phyloP scores from a whole-genome alignment of 179 eudicot species.

The Nepenthes alata region DNA sequence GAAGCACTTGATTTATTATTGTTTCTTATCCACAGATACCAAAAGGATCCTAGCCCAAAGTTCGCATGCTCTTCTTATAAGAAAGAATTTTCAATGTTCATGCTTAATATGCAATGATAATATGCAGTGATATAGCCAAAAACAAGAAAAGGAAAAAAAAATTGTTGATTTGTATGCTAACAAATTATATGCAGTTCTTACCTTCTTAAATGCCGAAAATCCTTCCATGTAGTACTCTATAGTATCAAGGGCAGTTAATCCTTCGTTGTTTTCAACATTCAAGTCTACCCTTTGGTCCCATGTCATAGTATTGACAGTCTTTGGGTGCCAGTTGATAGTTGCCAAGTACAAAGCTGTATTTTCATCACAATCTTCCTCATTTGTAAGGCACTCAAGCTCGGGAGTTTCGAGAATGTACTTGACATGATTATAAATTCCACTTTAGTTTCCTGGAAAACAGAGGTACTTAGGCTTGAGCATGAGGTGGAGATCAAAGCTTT shows the following conservation, averaged over 20 bases:
- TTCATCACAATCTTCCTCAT: conserved; percentile 8
- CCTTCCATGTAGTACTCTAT: background rate
- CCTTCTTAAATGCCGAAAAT: conserved; percentile 1
- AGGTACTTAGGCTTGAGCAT: no score
- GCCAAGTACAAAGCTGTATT: conserved; percentile 15
- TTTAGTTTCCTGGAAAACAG: background rate
- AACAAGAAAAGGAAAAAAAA: no score
- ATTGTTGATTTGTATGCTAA: background rate
- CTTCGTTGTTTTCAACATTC: conserved; percentile 4
- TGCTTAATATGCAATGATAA: background rate
- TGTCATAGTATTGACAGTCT: conserved; percentile 12
- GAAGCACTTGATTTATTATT: no score
- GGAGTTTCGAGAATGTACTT: conserved; percentile 7
- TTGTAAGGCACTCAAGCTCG: conserved; percentile 9
- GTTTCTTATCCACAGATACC: no score
- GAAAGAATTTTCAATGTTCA: no score
- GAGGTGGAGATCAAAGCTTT: no score
- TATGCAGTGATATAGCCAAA: no score
- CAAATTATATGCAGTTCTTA: background rate
- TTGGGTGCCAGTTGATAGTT: conserved; percentile 10
- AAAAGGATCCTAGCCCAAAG: no score
- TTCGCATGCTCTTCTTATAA: no score
- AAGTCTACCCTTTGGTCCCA: conserved; percentile 16
- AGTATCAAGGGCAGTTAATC: conserved; percentile 3
- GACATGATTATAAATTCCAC: conserved; percentile 6